phyloP scores from a whole-genome alignment of 306 rosid genomes.

The Lagenaria siceraria region DNA sequence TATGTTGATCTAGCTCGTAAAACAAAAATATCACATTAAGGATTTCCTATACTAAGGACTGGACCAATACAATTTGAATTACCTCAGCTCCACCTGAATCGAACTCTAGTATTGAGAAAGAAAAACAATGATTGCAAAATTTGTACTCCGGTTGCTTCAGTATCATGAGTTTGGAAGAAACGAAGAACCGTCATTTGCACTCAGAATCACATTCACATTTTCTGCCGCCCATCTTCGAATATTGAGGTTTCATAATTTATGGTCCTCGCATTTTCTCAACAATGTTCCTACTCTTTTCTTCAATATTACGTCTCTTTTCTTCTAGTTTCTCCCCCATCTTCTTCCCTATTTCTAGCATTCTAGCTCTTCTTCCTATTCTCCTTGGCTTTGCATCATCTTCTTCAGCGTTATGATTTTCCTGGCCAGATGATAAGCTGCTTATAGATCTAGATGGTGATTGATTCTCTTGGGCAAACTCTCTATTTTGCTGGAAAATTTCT shows the following conservation, averaged over 20 bases:
- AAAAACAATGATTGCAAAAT: not conserved
- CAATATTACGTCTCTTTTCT: conserved; percentile 70
- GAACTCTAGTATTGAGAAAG: not conserved
- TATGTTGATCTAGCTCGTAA: not conserved
- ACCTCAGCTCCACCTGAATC: not conserved
- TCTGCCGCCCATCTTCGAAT: not conserved
- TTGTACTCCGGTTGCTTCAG: not conserved
- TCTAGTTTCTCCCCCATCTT: conserved; percentile 78
- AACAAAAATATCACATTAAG: not conserved
- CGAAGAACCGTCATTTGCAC: not conserved
- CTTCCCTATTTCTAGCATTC: conserved; percentile 61
- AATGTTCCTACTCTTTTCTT: conserved; percentile 62
- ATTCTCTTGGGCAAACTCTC: conserved; percentile 17
- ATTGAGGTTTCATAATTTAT: conserved; percentile 15
- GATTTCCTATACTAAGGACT: not conserved
- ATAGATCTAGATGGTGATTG: conserved; percentile 20
- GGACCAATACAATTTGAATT: not conserved
- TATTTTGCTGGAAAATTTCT: conserved; percentile 23
- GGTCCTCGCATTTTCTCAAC: conserved; percentile 87
- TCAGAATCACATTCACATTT: not conserved
- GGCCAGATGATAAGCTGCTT: conserved; percentile 9
- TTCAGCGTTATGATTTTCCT: conserved; percentile 17
- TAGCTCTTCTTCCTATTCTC: conserved; percentile 64
- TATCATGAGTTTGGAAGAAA: not conserved
- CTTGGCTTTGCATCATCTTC: conserved; percentile 38